Evolutionary conservation across 129 eudicot species (phyloP).

Genomic region (Gnaphalium uliginosum): DNA sequence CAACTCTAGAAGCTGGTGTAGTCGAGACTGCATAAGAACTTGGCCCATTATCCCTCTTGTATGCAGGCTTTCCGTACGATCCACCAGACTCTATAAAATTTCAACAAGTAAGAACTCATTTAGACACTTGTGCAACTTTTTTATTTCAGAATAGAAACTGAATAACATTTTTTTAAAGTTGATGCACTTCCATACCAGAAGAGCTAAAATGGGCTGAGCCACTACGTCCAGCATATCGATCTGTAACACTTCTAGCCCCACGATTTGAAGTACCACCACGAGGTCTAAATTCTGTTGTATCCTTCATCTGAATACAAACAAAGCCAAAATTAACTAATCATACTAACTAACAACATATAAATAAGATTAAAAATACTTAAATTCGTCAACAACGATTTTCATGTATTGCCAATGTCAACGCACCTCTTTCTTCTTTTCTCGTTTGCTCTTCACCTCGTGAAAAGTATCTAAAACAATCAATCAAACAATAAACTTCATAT

Average conservation of each 20-base stretch:
- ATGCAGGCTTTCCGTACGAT: conserved; percentile 44
- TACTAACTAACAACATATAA: not conserved
- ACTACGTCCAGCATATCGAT: conserved; percentile 54
- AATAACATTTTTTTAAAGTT: not conserved
- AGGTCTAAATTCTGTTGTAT: conserved; percentile 64
- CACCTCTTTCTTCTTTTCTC: conserved; percentile 98
- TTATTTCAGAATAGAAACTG: not conserved
- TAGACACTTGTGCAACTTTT: not conserved
- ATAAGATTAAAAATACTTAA: not conserved
- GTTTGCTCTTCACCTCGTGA: conserved; percentile 96
- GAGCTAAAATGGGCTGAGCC: conserved; percentile 45
- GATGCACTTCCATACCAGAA: conserved; percentile 50
- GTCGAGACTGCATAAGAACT: conserved; percentile 41
- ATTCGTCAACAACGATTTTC: not conserved
- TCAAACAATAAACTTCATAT: conserved; percentile 24
- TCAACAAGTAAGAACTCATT: conserved; percentile 11
- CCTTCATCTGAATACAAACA: conserved; percentile 56
- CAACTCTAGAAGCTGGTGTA: conserved; percentile 35
- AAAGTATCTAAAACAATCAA: conserved; percentile 59
- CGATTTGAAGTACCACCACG: conserved; percentile 58
- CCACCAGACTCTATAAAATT: conserved; percentile 52
- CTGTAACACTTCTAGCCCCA: conserved; percentile 57
- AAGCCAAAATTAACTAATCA: not conserved
- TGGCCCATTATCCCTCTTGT: conserved; percentile 67
- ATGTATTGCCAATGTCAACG: conserved; percentile 6